Percentiles rank a stretch among this genome's conserved stretches.
These are phyloP conservation scores for Pythium coloratum DNA, from an alignment of 352 stramenopile genomes.

Conservation along the genomic window DNA sequence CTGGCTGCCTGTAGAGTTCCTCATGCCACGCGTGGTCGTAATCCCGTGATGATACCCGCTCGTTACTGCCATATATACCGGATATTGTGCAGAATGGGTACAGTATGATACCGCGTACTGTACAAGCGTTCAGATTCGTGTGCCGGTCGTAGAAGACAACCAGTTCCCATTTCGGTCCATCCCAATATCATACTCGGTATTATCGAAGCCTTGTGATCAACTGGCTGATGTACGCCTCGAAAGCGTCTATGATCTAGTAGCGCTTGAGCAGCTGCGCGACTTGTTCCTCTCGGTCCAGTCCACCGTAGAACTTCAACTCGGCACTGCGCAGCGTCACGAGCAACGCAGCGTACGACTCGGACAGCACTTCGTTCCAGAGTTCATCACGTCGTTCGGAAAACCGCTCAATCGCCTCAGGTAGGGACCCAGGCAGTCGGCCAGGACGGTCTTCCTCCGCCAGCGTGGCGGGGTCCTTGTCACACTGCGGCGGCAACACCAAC, in stretches of 20 bases:
- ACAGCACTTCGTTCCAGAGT: slow-evolving; percentile 25
- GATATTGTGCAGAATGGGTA: too few species aligned
- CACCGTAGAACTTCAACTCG: slow-evolving; percentile 25
- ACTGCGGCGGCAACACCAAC: slow-evolving; percentile 9
- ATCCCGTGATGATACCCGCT: too few species aligned
- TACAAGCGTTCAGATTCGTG: too few species aligned
- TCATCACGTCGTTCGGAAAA: slow-evolving; percentile 3
- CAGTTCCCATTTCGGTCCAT: too few species aligned
- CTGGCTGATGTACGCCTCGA: too few species aligned
- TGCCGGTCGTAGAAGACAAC: too few species aligned
- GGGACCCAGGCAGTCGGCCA: slow-evolving; percentile 21
- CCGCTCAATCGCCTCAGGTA: slow-evolving; percentile 19
- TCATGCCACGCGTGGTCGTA: too few species aligned
- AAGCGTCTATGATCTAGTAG: slow-evolving; percentile 2
- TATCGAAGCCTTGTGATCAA: too few species aligned
- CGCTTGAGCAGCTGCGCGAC: slow-evolving; percentile 16
- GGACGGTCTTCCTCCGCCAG: slow-evolving; percentile 13
- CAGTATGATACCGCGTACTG: too few species aligned
- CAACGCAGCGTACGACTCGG: slow-evolving; percentile 16
- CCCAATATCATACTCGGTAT: too few species aligned
- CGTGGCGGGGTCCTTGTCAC: slow-evolving; percentile 17
- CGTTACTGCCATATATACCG: too few species aligned
- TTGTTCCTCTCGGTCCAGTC: background rate
- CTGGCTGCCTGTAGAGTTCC: too few species aligned
- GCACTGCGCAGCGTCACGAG: slow-evolving; percentile 21